Evolutionary conservation across 495 filamentous ascomycete species (phyloP), one percentile per base, ranked within the genome.

Genomic region (Aspergillus cristatus): DNA sequence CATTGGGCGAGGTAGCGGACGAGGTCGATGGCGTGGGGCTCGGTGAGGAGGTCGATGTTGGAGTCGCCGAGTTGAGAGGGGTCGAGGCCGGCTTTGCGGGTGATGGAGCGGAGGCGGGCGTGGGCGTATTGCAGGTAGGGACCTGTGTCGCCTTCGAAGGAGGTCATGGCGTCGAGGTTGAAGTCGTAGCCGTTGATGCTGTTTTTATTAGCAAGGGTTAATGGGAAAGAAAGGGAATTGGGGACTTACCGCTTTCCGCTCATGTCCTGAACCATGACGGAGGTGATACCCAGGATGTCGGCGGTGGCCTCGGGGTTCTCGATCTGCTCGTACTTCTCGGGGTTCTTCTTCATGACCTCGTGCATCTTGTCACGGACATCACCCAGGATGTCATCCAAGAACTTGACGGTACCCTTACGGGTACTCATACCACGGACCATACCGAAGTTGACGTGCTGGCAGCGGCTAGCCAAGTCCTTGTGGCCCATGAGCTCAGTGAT

Each of bases 201-300:
- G 30, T 3, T 32, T 12, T 53, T 35, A 51, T 50, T 43, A 46
- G 43, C 10, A 13, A 18, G 10, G 32, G 5, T 2, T 16, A 32
- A 2, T 7, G 35, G 10, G 12, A 28, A 12, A 32, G 6, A 28
- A 26, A 28, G 14, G 5, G 30, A 8, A 42, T 1, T 14, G 28
- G 22, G 41, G 7, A 47, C 67, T 50, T 67, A 79, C 75, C 77
- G 71, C 68, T 80, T 81, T 46, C 75, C 74, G 45, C 64, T 71
- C 68, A 82, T 80, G 48, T 82, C 80, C 47, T 86, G 80, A 25
- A 82, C 76, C 75, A 84, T 81, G 40, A 85, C 76, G 34, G 78
- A 70, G 13, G 71, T 74, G 38, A 83, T 83, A 39, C 78, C 79
- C 8, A 84, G 65, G 14, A 57, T 71, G 41, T 71, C 70, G 38